phyloP scores from a whole-genome alignment of 192 early-diverging fungal species.

The Linnemannia exigua region DNA sequence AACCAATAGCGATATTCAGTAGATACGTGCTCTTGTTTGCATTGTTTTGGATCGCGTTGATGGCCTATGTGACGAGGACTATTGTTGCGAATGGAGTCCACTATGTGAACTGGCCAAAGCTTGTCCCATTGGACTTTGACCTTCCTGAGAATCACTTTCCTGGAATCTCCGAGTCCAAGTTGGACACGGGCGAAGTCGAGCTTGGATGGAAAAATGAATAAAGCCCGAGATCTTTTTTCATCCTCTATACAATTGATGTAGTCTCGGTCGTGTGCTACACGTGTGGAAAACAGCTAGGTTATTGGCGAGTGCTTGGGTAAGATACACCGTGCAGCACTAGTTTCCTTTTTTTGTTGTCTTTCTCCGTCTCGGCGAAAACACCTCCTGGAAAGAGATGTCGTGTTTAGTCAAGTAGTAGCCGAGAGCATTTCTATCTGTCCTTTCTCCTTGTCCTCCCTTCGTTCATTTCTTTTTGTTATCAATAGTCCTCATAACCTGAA shows the following conservation, averaged over 20 bases:
- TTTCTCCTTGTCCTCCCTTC: not conserved
- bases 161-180: slow-evolving; percentile 13
- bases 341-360: not conserved
- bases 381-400: not conserved
- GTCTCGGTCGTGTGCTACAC: not conserved
- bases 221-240: not conserved
- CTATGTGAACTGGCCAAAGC: slow-evolving; percentile 67
- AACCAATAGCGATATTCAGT: slow-evolving; percentile 14
- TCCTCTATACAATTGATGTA: not conserved
- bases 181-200: slow-evolving; percentile 33
- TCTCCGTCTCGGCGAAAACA: not conserved
- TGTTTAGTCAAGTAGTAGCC: not conserved
- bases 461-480: not conserved
- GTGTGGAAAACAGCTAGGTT: not conserved
- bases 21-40: slow-evolving; percentile 32
- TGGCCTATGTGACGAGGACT: slow-evolving; percentile 55
- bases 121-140: slow-evolving; percentile 52
- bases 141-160: slow-evolving; percentile 18
- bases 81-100: slow-evolving; percentile 60
- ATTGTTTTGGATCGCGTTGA: slow-evolving; percentile 59
- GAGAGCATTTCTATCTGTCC: not conserved
- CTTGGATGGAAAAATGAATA: slow-evolving; percentile 58
- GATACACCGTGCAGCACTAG: not conserved
- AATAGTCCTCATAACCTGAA: not conserved
- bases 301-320: not conserved